These are phyloP conservation scores for Thymus mandschuricus DNA, from an alignment of 257 asterid genomes.

Conservation along the genomic window DNA sequence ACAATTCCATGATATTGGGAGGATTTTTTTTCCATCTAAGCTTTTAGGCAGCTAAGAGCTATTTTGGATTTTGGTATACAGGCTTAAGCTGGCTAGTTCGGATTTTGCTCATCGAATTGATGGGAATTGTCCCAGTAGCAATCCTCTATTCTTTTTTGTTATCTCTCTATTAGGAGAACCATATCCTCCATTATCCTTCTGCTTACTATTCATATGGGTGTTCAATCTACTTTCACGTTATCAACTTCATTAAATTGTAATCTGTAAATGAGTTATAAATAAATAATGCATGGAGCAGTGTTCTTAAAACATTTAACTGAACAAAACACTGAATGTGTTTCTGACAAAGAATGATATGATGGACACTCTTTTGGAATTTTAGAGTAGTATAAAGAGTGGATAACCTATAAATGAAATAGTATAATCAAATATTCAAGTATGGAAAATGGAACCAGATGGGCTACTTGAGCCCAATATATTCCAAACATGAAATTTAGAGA, in stretches of 20 bases:
- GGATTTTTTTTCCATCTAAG: not conserved
- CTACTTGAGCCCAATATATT: not conserved
- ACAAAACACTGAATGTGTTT: too few relatives aligned
- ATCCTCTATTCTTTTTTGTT: not conserved
- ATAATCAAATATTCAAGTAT: not conserved
- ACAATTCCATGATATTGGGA: not conserved
- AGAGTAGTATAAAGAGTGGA: not conserved
- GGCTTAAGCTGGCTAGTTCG: conserved; percentile 7
- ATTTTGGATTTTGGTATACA: not conserved
- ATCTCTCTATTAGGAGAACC: not conserved
- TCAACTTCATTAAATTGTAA: not conserved
- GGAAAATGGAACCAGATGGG: not conserved
- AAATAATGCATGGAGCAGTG: too few relatives aligned
- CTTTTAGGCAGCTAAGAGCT: not conserved
- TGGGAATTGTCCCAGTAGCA: not conserved
- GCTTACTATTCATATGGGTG: not conserved
- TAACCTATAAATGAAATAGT: not conserved
- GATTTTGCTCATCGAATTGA: not conserved
- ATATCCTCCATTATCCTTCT: not conserved
- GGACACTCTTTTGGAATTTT: too few relatives aligned
- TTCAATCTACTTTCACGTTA: not conserved
- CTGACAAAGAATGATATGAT: too few relatives aligned
- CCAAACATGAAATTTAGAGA: conserved; percentile 2
- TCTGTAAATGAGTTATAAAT: too few relatives aligned
- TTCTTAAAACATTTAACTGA: too few relatives aligned